Evolutionary conservation across 805 yeast species (phyloP), one percentile per base, ranked within the genome.

Genomic region (Ogataea allantospora): DNA sequence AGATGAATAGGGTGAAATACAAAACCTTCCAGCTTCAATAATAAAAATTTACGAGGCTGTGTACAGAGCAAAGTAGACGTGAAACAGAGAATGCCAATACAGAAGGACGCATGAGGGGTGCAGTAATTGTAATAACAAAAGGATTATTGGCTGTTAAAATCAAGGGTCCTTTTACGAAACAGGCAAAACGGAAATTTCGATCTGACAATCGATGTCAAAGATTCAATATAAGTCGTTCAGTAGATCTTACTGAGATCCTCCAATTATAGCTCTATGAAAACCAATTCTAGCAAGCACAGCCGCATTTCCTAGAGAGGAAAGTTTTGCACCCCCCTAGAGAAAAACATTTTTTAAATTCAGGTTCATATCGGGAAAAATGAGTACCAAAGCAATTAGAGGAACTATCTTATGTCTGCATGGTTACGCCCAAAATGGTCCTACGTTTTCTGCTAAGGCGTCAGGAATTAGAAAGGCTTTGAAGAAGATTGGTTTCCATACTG

Each of bases 371-470:
- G n/a, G 19, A n/a, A 15, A 21, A 18, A 62, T 51, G 63, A 28
- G 56, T 31, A 30, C 50, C 11, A 54, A 54, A 35, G 58, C 41
- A 15, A 35, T 55, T 22, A 60, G 53, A 33, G 67, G 67, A 21
- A 80, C 79, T 50, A 70, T 91, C 18, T 67, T 91, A n/a, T 91
- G 93, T 62, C 66, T 93, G 19, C 99, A 91, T 49, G 98, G 99
- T 0, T 88, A 80, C 61, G 78, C 89, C 11, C 96, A 91, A 68
- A 83, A 80, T 45, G 91, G 91, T 6, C 72, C 82, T 27, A 71
- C 82, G 10, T 91, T 91, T 63, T 83, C 95, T 38, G 86, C 83
- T 50, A 91, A 93, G 60, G 81, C 96, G 0, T 80, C 95, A 2
- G 97, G 95, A 3, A 71, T 91, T 18, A 72, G 98, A 46, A 91